Base-by-base conservation (phyloP, 192 early-diverging fungal species). In the Umbelopsis ramanniana region DNA sequence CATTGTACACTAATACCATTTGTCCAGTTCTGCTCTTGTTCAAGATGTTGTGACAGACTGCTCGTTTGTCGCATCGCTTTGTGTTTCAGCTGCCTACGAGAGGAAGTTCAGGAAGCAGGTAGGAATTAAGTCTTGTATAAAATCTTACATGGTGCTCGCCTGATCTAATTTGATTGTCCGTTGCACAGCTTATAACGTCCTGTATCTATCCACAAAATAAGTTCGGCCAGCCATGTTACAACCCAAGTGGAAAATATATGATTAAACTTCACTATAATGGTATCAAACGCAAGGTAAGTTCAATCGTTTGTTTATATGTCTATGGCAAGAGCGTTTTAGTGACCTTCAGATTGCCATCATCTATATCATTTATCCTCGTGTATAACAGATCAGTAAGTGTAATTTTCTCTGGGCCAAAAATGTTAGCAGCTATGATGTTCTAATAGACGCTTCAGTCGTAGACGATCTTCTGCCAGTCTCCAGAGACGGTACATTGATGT, bases 11-110 rank as follows among this genome's bases (percentile, higher is more conserved):
- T 48, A 40, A 10, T 46, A 22, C 9, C 52, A 11, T 0, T 22
- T 67, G 11, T 35, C 52, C 9, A 88, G 89, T 74, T 78, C 77
- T 2, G 89, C 84, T 67, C 91, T 92, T 46, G 82, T 90, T 52
- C 88, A 96, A 84, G 95, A 97, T 75, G 89, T 94, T 17, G 96
- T 97, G 2, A 95, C 93, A 3, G 96, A 98, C 82, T 98, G 96
- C 77, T 96, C 95, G 12, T 96, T 98, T 81, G 96, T 98, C 6
- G 94, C 96, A 6, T 95, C 94, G 33, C 75, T 98, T 35, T 94
- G 93, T 73, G 94, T 96, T 15, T 84, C 91, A 38, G 90, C 93
- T 2, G 90, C 89, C 37, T 94, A 95, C 72, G 94, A 97, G 73
- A 75, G 79, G 11, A 83, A 84, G 54, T 92, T 90, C 71, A 74